Conservation (phyloP, 1,284 basidiomycete species). For the Ustilago loliicola region DNA sequence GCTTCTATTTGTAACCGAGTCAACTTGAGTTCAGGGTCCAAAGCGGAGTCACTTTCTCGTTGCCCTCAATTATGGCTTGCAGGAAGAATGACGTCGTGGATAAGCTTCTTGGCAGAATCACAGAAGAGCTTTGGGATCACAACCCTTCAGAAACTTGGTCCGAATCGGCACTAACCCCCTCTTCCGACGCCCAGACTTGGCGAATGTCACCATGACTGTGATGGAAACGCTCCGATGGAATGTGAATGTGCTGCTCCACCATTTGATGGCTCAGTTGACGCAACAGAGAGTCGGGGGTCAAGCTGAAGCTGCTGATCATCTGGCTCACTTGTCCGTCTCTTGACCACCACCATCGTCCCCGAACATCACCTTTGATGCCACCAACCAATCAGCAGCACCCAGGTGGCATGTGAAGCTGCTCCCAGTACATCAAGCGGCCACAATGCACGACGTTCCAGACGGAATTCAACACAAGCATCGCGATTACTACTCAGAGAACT, state of each 20-base stretch:
- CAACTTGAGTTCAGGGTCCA: constrained; percentile 2
- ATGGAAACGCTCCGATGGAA: background rate
- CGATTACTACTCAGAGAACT: constrained; percentile 46
- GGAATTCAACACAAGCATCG: constrained; percentile 31
- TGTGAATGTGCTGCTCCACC: background rate
- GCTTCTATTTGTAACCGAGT: background rate
- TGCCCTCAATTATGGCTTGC: background rate
- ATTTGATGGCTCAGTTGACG: background rate
- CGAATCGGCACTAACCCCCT: constrained; percentile 1
- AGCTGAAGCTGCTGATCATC: background rate
- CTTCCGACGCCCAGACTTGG: background rate
- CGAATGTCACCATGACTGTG: constrained; percentile 4
- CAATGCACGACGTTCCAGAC: constrained; percentile 1
- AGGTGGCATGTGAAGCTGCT: background rate
- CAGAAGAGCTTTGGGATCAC: background rate
- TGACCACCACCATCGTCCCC: background rate
- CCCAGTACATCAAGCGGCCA: background rate
- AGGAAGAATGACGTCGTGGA: constrained; percentile 7
- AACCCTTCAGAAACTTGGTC: background rate
- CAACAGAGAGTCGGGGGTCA: background rate
- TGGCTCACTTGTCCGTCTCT: background rate
- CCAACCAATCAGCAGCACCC: background rate
- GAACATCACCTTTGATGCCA: background rate
- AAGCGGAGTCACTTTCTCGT: constrained; percentile 1
- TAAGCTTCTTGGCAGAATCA: constrained; percentile 8